Percentiles rank a stretch among this genome's conserved stretches.
These are phyloP conservation scores for Ustilago bromivora DNA, from an alignment of 1,284 basidiomycete species.

Conservation along the genomic window DNA sequence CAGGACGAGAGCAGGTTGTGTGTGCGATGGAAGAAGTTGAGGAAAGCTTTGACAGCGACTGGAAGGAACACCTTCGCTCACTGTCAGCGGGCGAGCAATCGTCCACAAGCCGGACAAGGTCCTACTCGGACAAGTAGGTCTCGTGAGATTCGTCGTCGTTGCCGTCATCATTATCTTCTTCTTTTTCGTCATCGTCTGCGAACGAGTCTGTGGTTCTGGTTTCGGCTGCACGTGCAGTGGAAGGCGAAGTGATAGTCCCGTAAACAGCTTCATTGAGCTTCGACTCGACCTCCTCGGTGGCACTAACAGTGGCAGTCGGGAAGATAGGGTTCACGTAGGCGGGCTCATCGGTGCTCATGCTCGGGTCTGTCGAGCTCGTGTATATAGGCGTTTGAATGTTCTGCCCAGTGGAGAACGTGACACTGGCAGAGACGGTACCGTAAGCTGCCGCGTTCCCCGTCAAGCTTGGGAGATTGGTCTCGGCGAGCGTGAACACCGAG, in stretches of 20 bases:
- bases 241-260: neutral
- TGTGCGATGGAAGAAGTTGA: neutral
- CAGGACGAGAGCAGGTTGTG: neutral
- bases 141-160: slow-evolving; percentile 3
- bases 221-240: neutral
- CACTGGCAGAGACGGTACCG: neutral
- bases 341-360: slow-evolving; percentile 9
- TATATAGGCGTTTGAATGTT: neutral
- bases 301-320: slow-evolving; percentile 3
- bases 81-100: neutral
- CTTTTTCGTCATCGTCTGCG: neutral
- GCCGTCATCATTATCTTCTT: neutral
- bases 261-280: neutral
- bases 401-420: neutral
- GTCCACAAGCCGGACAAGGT: neutral
- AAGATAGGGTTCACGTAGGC: slow-evolving; percentile 22
- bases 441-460: neutral
- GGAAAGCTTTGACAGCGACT: neutral
- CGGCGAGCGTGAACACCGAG: neutral
- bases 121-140: slow-evolving; percentile 17
- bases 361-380: neutral
- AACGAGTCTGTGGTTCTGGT: neutral
- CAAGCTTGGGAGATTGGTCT: neutral
- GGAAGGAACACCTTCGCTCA: neutral
- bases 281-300: neutral